Percentiles rank a stretch among this genome's conserved stretches.
phyloP scores from a whole-genome alignment of 2,329 filamentous ascomycete genomes.

The Paradendryphiella salina region DNA sequence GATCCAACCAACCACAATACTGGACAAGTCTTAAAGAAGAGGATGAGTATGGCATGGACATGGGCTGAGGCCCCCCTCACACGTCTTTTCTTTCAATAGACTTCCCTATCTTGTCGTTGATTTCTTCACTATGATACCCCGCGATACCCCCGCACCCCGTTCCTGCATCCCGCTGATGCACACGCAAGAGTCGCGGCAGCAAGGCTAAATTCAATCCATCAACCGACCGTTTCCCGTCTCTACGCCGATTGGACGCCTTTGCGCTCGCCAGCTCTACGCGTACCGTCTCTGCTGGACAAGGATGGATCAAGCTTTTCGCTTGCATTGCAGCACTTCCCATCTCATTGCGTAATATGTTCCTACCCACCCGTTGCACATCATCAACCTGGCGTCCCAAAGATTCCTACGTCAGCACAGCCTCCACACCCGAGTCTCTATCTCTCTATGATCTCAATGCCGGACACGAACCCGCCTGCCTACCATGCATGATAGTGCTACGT shows the following conservation, averaged over 20 bases:
- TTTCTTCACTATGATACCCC: conserved; percentile 43
- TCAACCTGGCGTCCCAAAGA: conserved; percentile 26
- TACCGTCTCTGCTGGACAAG: conserved; percentile 43
- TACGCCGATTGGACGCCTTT: neutral
- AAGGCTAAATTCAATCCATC: conserved; percentile 8
- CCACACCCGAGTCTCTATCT: conserved; percentile 5
- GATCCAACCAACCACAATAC: conserved; percentile 55
- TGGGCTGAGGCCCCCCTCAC: conserved; percentile 32
- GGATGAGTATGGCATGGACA: conserved; percentile 85
- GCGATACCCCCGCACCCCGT: conserved; percentile 41
- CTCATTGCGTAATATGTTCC: conserved; percentile 40
- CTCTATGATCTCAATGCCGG: neutral
- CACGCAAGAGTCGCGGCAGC: conserved; percentile 20
- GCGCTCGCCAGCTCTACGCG: conserved; percentile 8
- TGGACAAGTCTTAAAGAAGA: conserved; percentile 84
- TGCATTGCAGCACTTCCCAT: conserved; percentile 32
- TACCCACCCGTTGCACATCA: conserved; percentile 16
- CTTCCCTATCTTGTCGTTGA: conserved; percentile 22
- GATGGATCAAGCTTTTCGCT: conserved; percentile 29
- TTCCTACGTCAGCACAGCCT: conserved; percentile 15
- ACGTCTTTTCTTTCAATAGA: conserved; percentile 9
- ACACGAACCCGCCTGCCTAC: neutral
- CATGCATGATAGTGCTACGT: neutral
- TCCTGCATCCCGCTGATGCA: conserved; percentile 37
- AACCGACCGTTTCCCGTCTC: conserved; percentile 2